A percentile compares a stretch with the other conserved stretches of the same genome.
phyloP scores from a whole-genome alignment of 495 filamentous ascomycete genomes.

The Thozetella sp. region DNA sequence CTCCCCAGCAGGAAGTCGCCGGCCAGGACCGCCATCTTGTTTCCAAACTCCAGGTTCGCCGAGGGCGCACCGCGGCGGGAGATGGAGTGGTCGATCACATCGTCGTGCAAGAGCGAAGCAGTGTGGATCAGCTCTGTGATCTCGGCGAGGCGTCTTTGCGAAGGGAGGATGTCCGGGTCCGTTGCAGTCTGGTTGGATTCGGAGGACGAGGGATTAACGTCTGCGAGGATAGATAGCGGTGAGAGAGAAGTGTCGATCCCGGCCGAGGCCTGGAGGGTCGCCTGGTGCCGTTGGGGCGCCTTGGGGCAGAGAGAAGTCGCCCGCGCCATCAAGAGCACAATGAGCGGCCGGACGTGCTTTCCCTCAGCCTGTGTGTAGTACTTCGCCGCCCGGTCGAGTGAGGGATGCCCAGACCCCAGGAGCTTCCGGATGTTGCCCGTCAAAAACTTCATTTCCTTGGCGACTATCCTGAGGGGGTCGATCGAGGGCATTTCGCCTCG shows the following conservation, averaged over 20 bases:
- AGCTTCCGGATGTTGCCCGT: constrained; percentile 87
- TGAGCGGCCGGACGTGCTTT: constrained; percentile 92
- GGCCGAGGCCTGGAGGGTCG: constrained; percentile 32
- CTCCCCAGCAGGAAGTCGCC: constrained; percentile 93
- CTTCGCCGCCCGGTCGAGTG: constrained; percentile 91
- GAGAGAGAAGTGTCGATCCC: constrained; percentile 80
- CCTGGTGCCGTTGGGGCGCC: constrained; percentile 36
- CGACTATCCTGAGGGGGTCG: constrained; percentile 79
- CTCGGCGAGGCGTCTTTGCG: constrained; percentile 91
- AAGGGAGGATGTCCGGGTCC: constrained; percentile 81
- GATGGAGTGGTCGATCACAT: constrained; percentile 92
- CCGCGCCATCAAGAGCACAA: constrained; percentile 94
- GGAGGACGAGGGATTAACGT: constrained; percentile 74
- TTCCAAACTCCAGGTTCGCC: constrained; percentile 92
- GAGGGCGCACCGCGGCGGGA: constrained; percentile 81
- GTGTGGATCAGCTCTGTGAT: constrained; percentile 98
- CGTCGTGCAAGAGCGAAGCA: constrained; percentile 94
- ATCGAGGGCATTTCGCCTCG: constrained; percentile 59
- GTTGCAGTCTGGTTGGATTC: constrained; percentile 47
- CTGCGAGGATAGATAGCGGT: constrained; percentile 70
- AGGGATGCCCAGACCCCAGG: constrained; percentile 88
- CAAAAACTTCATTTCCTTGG: constrained; percentile 93
- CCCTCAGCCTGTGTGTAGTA: constrained; percentile 98
- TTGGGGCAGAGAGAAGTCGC: constrained; percentile 83
- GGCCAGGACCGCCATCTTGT: constrained; percentile 97